Evolutionary conservation across 257 asterid genomes (phyloP).

Genomic region (Craterostigma plantagineum): DNA sequence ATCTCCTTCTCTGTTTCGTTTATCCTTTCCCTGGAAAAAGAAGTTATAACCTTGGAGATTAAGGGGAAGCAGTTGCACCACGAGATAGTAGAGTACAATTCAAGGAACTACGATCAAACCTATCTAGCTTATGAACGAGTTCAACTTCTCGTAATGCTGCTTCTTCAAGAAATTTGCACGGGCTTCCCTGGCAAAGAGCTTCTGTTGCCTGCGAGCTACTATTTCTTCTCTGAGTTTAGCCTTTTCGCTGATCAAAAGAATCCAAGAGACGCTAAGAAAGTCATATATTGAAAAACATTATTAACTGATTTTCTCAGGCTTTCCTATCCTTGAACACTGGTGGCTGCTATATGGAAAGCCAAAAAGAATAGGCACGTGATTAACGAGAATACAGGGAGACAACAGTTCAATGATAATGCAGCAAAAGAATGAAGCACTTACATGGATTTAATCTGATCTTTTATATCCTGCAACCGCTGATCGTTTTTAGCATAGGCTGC

Average conservation of each 20-base stretch:
- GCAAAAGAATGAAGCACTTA: conserved; percentile 18
- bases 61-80: conserved; percentile 4
- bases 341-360: neutral
- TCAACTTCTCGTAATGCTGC: conserved; percentile 85
- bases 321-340: neutral
- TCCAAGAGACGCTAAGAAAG: conserved; percentile 4
- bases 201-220: conserved; percentile 68
- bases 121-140: conserved; percentile 69
- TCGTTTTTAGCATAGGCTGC: conserved; percentile 47
- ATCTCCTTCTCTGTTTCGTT: conserved; percentile 80
- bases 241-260: conserved; percentile 45
- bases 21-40: conserved; percentile 45
- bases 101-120: conserved; percentile 22
- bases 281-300: no score
- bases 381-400: no score
- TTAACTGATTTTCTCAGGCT: neutral
- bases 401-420: no score
- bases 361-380: neutral
- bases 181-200: conserved; percentile 48
- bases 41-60: neutral
- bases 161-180: conserved; percentile 69
- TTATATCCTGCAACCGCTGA: conserved; percentile 57
- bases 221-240: conserved; percentile 66
- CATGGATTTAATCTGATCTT: conserved; percentile 68
- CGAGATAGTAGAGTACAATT: neutral